Percentiles rank a stretch among this genome's conserved stretches.
phyloP scores from a whole-genome alignment of 371 early-diverging fungal genomes.

The Mucor ambiguus region DNA sequence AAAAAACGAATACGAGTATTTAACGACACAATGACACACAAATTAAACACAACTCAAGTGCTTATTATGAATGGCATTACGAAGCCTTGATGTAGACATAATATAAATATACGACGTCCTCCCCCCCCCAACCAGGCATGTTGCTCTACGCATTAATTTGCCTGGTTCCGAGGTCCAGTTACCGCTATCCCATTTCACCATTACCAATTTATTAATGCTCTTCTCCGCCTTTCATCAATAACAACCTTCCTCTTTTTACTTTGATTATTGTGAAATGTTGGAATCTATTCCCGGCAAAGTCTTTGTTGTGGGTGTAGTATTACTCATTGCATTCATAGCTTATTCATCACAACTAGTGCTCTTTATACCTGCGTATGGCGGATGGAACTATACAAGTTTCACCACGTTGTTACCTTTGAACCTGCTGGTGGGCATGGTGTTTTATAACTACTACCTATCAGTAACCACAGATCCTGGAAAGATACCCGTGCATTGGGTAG shows the following conservation, averaged over 20 bases:
- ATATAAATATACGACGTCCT: too few relatives aligned
- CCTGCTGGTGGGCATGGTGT: slow-evolving; percentile 64
- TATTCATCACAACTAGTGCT: slow-evolving; percentile 48
- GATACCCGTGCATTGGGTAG: slow-evolving; percentile 75
- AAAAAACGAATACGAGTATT: too few relatives aligned
- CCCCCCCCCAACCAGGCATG: not conserved
- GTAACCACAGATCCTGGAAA: slow-evolving; percentile 79
- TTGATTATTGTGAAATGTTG: slow-evolving; percentile 27
- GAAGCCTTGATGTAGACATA: too few relatives aligned
- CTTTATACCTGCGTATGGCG: slow-evolving; percentile 35
- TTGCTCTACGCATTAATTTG: not conserved
- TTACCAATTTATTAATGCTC: not conserved
- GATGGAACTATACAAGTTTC: slow-evolving; percentile 19
- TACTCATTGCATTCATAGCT: slow-evolving; percentile 43
- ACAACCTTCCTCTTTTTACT: not conserved
- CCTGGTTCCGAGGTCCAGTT: not conserved
- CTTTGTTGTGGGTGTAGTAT: slow-evolving; percentile 42
- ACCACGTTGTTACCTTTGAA: slow-evolving; percentile 61
- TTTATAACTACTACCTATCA: slow-evolving; percentile 83
- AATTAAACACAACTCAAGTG: too few relatives aligned
- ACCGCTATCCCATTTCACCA: not conserved
- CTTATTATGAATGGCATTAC: too few relatives aligned
- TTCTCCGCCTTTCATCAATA: not conserved
- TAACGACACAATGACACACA: too few relatives aligned
- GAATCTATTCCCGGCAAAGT: slow-evolving; percentile 48